Percentiles rank a stretch among this genome's conserved stretches.
Conservation (phyloP, 441 rosid species). For the Erodium moschatum region DNA sequence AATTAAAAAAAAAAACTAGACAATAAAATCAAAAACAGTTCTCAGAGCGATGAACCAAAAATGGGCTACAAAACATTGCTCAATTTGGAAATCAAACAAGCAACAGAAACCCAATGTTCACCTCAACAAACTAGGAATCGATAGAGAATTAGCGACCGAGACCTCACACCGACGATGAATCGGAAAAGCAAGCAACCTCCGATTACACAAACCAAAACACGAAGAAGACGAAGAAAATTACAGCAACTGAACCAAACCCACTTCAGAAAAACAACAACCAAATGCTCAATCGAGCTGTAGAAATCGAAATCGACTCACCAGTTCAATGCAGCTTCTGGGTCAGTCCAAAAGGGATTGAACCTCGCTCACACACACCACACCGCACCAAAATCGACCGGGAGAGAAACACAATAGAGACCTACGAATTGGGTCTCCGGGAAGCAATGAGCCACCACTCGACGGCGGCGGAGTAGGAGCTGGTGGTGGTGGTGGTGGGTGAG, state of each 20-base stretch:
- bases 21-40: slow-evolving; percentile 2
- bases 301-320: slow-evolving; percentile 25
- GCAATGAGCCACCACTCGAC: neutral
- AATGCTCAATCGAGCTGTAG: neutral
- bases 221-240: neutral
- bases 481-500: neutral
- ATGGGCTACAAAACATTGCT: neutral
- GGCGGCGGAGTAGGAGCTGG: neutral
- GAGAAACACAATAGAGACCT: neutral
- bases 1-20: no score
- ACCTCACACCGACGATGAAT: slow-evolving; percentile 25
- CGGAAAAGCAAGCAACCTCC: neutral
- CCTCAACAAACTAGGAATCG: neutral
- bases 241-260: slow-evolving; percentile 14
- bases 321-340: slow-evolving; percentile 29
- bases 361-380: neutral
- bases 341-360: neutral
- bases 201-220: neutral
- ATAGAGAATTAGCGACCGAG: neutral
- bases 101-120: slow-evolving; percentile 9
- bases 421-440: neutral
- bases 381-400: neutral
- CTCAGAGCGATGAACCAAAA: neutral
- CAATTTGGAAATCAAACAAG: slow-evolving; percentile 11
- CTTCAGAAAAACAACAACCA: neutral